Evolutionary conservation across 208 protist genomes (phyloP).

Genomic region (Zelonia costaricensis): DNA sequence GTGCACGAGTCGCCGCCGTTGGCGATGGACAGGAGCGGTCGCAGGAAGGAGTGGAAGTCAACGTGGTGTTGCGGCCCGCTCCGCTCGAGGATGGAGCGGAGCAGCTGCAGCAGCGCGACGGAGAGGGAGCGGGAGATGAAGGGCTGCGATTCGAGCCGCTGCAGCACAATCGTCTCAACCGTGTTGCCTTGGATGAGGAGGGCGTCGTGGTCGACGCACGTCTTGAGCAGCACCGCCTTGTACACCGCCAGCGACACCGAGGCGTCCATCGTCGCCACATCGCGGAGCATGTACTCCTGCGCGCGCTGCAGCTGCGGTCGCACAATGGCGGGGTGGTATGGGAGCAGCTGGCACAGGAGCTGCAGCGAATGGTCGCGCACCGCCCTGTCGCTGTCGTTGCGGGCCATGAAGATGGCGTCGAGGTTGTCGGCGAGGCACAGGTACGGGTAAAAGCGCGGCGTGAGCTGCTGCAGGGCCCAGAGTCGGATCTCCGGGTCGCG

Average conservation of each 20-base stretch:
- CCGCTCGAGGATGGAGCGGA: slow-evolving; percentile 76
- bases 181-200: slow-evolving; percentile 63
- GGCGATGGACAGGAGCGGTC: slow-evolving; percentile 67
- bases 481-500: slow-evolving; percentile 64
- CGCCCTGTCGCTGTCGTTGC: slow-evolving; percentile 68
- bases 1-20: slow-evolving; percentile 74
- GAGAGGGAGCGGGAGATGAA: slow-evolving; percentile 80
- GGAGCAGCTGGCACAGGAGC: slow-evolving; percentile 81
- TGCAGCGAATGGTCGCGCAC: slow-evolving; percentile 58
- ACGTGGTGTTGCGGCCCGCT: slow-evolving; percentile 59
- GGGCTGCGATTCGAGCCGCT: slow-evolving; percentile 57
- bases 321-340: slow-evolving; percentile 67
- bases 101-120: slow-evolving; percentile 65
- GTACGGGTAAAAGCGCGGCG: slow-evolving; percentile 70
- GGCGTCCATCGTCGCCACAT: slow-evolving; percentile 75
- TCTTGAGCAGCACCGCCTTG: slow-evolving; percentile 56
- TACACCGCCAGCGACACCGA: slow-evolving; percentile 77
- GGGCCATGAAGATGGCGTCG: slow-evolving; percentile 82
- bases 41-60: slow-evolving; percentile 46
- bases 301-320: slow-evolving; percentile 65
- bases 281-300: slow-evolving; percentile 86
- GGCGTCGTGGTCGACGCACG: slow-evolving; percentile 69
- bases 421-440: slow-evolving; percentile 78
- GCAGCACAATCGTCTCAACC: slow-evolving; percentile 68
- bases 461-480: slow-evolving; percentile 58